phyloP scores from a whole-genome alignment of 2,329 filamentous ascomycete species.

The Tolypocladium album region DNA sequence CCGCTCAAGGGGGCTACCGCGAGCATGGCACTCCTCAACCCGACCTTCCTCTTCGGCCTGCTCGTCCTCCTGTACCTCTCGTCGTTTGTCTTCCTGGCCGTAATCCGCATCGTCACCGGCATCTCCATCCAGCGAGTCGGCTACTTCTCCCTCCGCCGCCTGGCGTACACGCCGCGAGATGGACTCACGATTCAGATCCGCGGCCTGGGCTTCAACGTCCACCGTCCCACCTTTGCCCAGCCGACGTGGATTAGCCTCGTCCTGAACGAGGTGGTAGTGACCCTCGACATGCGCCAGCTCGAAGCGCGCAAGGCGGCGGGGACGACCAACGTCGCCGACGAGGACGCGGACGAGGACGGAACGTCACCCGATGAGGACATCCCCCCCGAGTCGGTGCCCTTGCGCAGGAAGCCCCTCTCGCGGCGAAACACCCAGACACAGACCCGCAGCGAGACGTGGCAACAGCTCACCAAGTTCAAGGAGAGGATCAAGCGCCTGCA shows the following conservation, averaged over 20 bases:
- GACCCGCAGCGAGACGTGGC: conserved; percentile 65
- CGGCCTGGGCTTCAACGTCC: conserved; percentile 75
- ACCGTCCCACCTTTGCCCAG: conserved; percentile 91
- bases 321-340: conserved; percentile 14
- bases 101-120: conserved; percentile 84
- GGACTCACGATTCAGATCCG: conserved; percentile 84
- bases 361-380: not conserved
- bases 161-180: conserved; percentile 82
- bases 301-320: conserved; percentile 33
- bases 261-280: conserved; percentile 74
- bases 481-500: conserved; percentile 81
- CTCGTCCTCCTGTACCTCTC: conserved; percentile 78
- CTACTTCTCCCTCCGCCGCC: conserved; percentile 80
- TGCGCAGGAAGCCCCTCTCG: conserved; percentile 6
- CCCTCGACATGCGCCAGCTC: conserved; percentile 63
- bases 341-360: conserved; percentile 4
- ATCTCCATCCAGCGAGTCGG: conserved; percentile 93
- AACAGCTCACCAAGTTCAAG: conserved; percentile 65
- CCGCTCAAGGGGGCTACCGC: not conserved
- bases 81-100: conserved; percentile 87
- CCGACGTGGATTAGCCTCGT: conserved; percentile 94
- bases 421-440: conserved; percentile 11
- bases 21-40: conserved; percentile 55
- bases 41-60: conserved; percentile 79
- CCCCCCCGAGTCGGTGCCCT: not conserved